phyloP scores from a whole-genome alignment of 2,329 filamentous ascomycete species.

The Trichoderma harzianum region DNA sequence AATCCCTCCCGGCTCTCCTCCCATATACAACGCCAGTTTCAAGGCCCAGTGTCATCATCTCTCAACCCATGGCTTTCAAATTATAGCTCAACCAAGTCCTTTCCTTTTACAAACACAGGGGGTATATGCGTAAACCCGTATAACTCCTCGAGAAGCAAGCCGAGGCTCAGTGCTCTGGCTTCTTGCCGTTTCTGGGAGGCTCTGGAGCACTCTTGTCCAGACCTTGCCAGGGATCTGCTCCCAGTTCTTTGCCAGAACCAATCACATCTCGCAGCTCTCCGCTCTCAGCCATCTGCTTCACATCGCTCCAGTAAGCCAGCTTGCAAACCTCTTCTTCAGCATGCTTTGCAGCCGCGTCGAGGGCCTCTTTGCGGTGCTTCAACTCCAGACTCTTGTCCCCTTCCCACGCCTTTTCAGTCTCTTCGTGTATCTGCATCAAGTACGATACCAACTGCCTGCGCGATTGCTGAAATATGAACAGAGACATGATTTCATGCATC shows the following conservation, averaged over 20 bases:
- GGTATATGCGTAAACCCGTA: not conserved
- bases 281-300: slow-evolving; percentile 62
- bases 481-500: slow-evolving; percentile 81
- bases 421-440: slow-evolving; percentile 57
- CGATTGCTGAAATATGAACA: slow-evolving; percentile 87
- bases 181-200: slow-evolving; percentile 32
- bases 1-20: not conserved
- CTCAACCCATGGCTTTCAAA: not conserved
- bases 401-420: slow-evolving; percentile 38
- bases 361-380: slow-evolving; percentile 55
- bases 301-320: slow-evolving; percentile 85
- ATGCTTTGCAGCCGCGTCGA: slow-evolving; percentile 70
- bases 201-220: slow-evolving; percentile 52
- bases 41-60: not conserved
- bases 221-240: slow-evolving; percentile 45
- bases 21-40: not conserved
- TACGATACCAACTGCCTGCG: slow-evolving; percentile 70
- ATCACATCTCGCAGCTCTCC: slow-evolving; percentile 47
- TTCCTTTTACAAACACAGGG: not conserved
- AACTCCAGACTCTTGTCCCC: slow-evolving; percentile 36
- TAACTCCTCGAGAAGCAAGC: not conserved
- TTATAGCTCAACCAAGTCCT: not conserved
- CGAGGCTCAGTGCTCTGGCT: slow-evolving; percentile 11
- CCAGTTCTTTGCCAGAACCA: slow-evolving; percentile 31
- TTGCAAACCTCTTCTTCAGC: slow-evolving; percentile 77